These are phyloP conservation scores for Pichia deserticola DNA, from an alignment of 805 yeast species.

Conservation along the genomic window DNA sequence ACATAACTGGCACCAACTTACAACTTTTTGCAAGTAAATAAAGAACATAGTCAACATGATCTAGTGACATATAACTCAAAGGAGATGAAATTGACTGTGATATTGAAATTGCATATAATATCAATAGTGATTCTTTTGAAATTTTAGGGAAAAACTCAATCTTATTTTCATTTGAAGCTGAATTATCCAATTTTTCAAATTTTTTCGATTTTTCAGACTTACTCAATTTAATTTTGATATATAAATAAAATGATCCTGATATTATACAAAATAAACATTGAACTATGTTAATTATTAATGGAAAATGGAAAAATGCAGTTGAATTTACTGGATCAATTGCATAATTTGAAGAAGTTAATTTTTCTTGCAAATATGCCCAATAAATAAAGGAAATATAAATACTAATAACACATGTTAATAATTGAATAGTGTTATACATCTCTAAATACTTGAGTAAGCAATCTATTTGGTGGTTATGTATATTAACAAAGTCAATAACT, in stretches of 20 bases:
- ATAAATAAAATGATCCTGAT: constrained; percentile 57
- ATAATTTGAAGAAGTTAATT: constrained; percentile 70
- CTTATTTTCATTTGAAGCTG: neutral
- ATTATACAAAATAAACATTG: constrained; percentile 71
- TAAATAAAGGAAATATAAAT: constrained; percentile 80
- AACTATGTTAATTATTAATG: constrained; percentile 65
- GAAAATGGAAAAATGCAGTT: constrained; percentile 49
- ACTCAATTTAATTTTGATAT: constrained; percentile 21
- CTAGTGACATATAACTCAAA: constrained; percentile 67
- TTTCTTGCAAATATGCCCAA: constrained; percentile 92
- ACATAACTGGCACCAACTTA: constrained; percentile 89
- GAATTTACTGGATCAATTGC: constrained; percentile 29
- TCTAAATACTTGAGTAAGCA: too few relatives aligned
- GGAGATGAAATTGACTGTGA: constrained; percentile 82
- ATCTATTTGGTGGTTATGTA: too few relatives aligned
- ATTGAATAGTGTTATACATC: constrained; percentile 6
- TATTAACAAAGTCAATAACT: too few relatives aligned
- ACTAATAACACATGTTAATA: constrained; percentile 41
- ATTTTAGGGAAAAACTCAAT: constrained; percentile 28
- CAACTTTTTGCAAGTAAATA: constrained; percentile 86
- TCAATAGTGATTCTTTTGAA: constrained; percentile 21
- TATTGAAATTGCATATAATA: constrained; percentile 46
- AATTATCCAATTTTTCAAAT: neutral
- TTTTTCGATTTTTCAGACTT: neutral
- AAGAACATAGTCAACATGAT: constrained; percentile 80